Percentiles rank a stretch among this genome's conserved stretches.
Evolutionary conservation across 345 rosid genomes (phyloP).

Genomic region (Moricandia moricandioides): DNA sequence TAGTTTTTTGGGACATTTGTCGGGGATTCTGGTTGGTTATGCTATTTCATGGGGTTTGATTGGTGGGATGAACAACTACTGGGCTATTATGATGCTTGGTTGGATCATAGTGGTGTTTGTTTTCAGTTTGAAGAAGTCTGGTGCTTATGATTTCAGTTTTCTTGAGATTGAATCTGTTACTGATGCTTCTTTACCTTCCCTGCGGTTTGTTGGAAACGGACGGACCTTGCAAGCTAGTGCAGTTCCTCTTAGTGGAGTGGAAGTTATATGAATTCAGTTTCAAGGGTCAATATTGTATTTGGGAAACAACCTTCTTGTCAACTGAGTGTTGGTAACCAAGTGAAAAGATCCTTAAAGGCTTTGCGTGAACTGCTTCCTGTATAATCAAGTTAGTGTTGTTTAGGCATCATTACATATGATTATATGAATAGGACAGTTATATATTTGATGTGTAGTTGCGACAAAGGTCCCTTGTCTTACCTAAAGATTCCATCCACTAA

Average conservation of each 20-base stretch:
- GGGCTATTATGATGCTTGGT: constrained; percentile 87
- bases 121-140: constrained; percentile 83
- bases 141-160: constrained; percentile 77
- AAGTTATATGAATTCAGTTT: constrained; percentile 45
- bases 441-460: constrained; percentile 22
- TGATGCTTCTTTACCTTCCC: constrained; percentile 81
- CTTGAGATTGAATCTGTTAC: constrained; percentile 86
- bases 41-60: constrained; percentile 93
- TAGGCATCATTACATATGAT: constrained; percentile 16
- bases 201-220: constrained; percentile 69
- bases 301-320: constrained; percentile 1
- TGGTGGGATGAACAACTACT: constrained; percentile 92
- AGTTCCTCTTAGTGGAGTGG: constrained; percentile 61
- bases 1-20: constrained; percentile 91
- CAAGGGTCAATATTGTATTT: background rate
- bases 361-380: constrained; percentile 18
- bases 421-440: constrained; percentile 6
- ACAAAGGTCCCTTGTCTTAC: constrained; percentile 21
- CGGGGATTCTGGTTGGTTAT: constrained; percentile 89
- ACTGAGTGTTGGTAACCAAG: background rate
- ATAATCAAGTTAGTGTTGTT: constrained; percentile 8
- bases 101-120: constrained; percentile 73
- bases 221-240: constrained; percentile 81
- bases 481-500: constrained; percentile 15
- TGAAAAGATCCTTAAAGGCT: constrained; percentile 6